Evolutionary conservation across 495 filamentous ascomycete species (phyloP).

Genomic region (Recurvomyces mirabilis): DNA sequence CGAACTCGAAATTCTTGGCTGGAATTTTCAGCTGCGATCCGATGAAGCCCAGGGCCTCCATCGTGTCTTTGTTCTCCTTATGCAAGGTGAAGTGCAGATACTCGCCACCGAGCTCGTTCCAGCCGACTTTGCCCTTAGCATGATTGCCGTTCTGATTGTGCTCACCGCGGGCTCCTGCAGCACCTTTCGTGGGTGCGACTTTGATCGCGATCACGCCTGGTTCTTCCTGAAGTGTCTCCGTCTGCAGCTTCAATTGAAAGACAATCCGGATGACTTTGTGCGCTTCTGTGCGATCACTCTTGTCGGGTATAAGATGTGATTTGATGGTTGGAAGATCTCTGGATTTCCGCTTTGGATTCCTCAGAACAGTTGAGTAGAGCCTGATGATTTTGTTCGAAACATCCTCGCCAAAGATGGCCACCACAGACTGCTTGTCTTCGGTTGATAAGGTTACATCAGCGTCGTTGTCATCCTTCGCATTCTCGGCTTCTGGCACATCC

Average conservation of each 20-base stretch:
- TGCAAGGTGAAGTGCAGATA: constrained; percentile 89
- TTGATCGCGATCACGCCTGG: constrained; percentile 46
- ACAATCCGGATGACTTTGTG: constrained; percentile 58
- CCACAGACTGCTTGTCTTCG: constrained; percentile 18
- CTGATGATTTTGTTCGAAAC: constrained; percentile 17
- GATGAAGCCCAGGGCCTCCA: constrained; percentile 73
- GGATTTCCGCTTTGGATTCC: constrained; percentile 27
- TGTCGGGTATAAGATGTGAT: constrained; percentile 41
- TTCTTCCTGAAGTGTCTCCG: constrained; percentile 41
- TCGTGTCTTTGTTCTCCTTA: constrained; percentile 98
- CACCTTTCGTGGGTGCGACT: constrained; percentile 30
- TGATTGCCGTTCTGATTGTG: constrained; percentile 18
- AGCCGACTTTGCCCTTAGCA: constrained; percentile 34
- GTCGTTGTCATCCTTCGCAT: neutral
- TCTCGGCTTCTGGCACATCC: neutral
- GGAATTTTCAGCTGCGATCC: constrained; percentile 56
- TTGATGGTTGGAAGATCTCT: constrained; percentile 31
- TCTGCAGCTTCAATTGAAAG: constrained; percentile 57
- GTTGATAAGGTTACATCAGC: neutral
- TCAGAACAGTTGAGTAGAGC: constrained; percentile 23
- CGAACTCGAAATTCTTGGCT: constrained; percentile 63
- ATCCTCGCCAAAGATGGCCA: constrained; percentile 26
- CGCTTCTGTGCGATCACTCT: constrained; percentile 49
- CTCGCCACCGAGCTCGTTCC: constrained; percentile 58
- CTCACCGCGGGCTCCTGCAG: constrained; percentile 21